A percentile compares a stretch with the other conserved stretches of the same genome.
phyloP scores from a whole-genome alignment of 805 yeast genomes.

The Metschnikowia reukaufii region DNA sequence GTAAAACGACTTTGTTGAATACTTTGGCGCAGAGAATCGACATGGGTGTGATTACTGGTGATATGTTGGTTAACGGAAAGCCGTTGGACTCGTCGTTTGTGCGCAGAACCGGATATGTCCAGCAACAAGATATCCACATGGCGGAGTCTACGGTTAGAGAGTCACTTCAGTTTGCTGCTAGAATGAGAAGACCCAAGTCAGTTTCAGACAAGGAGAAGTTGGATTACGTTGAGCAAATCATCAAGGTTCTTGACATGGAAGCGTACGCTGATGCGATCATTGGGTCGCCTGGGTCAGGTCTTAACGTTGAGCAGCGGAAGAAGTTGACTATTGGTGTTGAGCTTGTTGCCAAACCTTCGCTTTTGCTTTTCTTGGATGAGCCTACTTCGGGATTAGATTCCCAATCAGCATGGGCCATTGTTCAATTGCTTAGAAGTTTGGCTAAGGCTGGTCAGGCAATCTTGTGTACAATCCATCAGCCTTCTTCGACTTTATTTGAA shows the following conservation, averaged over 20 bases:
- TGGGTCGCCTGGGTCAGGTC: conserved; percentile 47
- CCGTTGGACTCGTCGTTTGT: conserved; percentile 49
- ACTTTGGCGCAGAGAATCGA: conserved; percentile 53
- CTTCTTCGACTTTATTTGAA: conserved; percentile 46
- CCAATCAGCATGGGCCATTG: conserved; percentile 58
- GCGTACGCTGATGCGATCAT: conserved; percentile 54
- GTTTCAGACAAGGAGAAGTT: conserved; percentile 46
- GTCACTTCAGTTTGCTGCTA: conserved; percentile 52
- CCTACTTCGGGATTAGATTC: conserved; percentile 42
- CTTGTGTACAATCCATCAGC: conserved; percentile 57
- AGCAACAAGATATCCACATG: conserved; percentile 59
- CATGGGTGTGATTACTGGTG: conserved; percentile 58
- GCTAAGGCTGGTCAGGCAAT: conserved; percentile 58
- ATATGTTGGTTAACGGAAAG: conserved; percentile 55
- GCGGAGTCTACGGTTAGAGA: conserved; percentile 53
- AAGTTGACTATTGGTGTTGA: conserved; percentile 56
- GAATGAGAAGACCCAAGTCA: conserved; percentile 44
- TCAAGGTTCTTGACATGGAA: conserved; percentile 50
- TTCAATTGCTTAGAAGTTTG: conserved; percentile 48
- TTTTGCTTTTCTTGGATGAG: conserved; percentile 49
- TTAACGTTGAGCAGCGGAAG: conserved; percentile 56
- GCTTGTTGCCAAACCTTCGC: conserved; percentile 53
- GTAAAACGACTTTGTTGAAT: conserved; percentile 58
- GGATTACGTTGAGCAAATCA: conserved; percentile 52
- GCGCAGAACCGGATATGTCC: conserved; percentile 58